These are phyloP conservation scores for Conringia planisiliqua DNA, from an alignment of 345 rosid genomes.

Conservation along the genomic window DNA sequence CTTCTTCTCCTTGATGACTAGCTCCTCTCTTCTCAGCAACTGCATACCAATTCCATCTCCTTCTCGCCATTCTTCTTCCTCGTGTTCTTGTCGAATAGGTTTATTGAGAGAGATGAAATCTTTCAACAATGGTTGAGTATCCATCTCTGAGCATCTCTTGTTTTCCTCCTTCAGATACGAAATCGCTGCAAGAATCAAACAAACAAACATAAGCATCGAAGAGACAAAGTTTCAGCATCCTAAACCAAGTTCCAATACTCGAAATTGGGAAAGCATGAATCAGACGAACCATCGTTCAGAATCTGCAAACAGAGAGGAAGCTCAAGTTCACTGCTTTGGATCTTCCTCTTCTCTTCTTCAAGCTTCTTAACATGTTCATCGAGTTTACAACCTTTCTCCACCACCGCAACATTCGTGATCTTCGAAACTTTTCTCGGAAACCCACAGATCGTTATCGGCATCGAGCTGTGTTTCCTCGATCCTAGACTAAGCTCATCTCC, in stretches of 20 bases:
- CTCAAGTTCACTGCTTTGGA: conserved; percentile 75
- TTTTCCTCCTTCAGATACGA: conserved; percentile 47
- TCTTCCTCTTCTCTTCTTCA: conserved; percentile 77
- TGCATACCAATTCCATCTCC: conserved; percentile 3
- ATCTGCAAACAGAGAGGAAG: conserved; percentile 83
- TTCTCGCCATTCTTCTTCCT: conserved; percentile 11
- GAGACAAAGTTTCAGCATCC: neutral
- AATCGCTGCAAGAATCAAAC: conserved; percentile 53
- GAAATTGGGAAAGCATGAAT: neutral
- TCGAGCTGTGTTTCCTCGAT: conserved; percentile 4
- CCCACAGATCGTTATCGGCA: conserved; percentile 53
- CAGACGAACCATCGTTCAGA: conserved; percentile 62
- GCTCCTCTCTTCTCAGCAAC: conserved; percentile 1
- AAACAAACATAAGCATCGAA: neutral
- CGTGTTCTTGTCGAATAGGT: conserved; percentile 13
- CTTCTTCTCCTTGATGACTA: conserved; percentile 44
- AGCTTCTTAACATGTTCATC: conserved; percentile 54
- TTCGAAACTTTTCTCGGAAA: conserved; percentile 46
- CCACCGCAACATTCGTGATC: conserved; percentile 33
- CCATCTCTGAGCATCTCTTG: conserved; percentile 37
- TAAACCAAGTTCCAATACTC: neutral
- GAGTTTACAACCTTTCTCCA: conserved; percentile 38
- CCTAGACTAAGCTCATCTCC: conserved; percentile 81
- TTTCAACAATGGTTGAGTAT: conserved; percentile 58
- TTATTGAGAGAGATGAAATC: conserved; percentile 68